Conservation (phyloP, 2,329 filamentous ascomycete genomes). For the Pestalotiopsis sp. region DNA sequence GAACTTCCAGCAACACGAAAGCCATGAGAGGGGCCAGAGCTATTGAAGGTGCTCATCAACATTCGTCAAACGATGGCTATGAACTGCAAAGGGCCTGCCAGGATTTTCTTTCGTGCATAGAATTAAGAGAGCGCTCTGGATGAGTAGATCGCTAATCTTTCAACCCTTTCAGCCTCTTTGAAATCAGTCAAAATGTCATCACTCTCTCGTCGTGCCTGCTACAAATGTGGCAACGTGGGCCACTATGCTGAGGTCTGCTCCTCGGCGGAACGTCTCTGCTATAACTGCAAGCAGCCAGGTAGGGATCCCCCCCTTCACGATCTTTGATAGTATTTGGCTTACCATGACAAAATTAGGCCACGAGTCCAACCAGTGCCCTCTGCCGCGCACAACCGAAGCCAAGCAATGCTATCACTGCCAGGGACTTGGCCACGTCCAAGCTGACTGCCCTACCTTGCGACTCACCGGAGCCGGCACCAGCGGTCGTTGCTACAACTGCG, state of each 20-base stretch:
- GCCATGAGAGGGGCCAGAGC: not conserved
- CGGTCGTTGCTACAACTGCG: conserved; percentile 96
- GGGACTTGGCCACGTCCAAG: conserved; percentile 96
- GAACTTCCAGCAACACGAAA: not conserved
- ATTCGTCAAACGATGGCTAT: not conserved
- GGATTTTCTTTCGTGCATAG: not conserved
- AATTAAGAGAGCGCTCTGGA: conserved; percentile 29
- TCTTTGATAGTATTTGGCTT: not conserved
- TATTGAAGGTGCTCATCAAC: not conserved
- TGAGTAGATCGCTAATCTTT: conserved; percentile 31
- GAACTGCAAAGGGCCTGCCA: not conserved
- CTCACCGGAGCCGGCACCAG: conserved; percentile 80
- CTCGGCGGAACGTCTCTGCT: conserved; percentile 96
- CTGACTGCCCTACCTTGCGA: conserved; percentile 95
- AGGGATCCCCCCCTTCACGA: conserved; percentile 6
- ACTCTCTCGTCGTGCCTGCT: conserved; percentile 80
- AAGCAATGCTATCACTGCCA: conserved; percentile 99
- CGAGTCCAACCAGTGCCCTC: conserved; percentile 96
- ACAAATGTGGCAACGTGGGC: conserved; percentile 82
- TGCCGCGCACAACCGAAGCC: conserved; percentile 94
- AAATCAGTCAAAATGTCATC: conserved; percentile 66
- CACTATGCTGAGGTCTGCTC: conserved; percentile 91
- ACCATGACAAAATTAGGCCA: conserved; percentile 59
- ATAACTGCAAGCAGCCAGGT: conserved; percentile 97
- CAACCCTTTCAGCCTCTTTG: conserved; percentile 14